Evolutionary conservation across 2,329 filamentous ascomycete species (phyloP), one percentile per base, ranked within the genome.

Genomic region (Microcyclospora pomicola): DNA sequence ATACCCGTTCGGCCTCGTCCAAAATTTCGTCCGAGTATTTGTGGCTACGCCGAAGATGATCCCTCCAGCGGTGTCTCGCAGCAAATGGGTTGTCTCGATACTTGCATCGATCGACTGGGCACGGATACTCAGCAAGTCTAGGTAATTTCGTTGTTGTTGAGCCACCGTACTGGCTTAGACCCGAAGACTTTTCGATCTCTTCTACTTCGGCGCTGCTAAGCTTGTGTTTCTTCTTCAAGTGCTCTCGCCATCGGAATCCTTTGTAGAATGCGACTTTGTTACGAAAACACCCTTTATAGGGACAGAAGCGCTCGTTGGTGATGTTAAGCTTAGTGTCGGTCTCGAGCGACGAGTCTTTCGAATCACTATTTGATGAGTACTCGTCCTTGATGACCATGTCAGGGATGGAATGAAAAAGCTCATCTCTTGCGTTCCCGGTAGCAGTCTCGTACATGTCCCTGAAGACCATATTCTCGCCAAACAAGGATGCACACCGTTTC

Each of bases 401-500:
- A 3, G 60, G 57, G 1, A 52, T 55, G 37, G 59, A 62, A 14
- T 60, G 53, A 3, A 60, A 47, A 6, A 59, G 56, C 16, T 59
- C 41, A 28, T 48, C 46, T 7, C 33, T 33, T 28, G 37, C 15
- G 2, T 27, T 31, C 6, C 30, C 36, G 15, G 34, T 33, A 14
- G 33, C 32, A 13, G 37, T 44, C 30, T 54, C 50, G 16, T 47
- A 42, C 42, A 53, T 50, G 6, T 30, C 34, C 3, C 49, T 67
- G 40, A 86, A 68, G 2, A 65, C 61, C 72, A 91, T 85, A 15
- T 71, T 65, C 59, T 91, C 73, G 0, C 70, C 72, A 49, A 95
- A 94, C 0, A 94, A 63, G 33, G 72, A 65, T 2, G 80, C 74
- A 51, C 87, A 96, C 35, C 88, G 72, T 51, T 77, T 68, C 2